These are phyloP conservation scores for Blastocystis sp. DNA, from an alignment of 352 stramenopile genomes.

Conservation along the genomic window DNA sequence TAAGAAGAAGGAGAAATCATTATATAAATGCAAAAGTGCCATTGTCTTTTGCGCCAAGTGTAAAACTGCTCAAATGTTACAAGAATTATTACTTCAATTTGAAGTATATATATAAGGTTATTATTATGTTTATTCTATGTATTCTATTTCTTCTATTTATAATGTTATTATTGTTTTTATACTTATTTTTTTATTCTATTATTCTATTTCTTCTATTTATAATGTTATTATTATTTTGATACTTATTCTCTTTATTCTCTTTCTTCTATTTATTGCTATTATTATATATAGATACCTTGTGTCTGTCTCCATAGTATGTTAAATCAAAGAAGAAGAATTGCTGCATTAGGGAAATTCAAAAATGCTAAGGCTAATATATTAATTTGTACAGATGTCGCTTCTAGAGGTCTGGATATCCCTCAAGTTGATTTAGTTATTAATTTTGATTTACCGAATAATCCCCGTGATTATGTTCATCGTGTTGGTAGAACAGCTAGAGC, in stretches of 20 bases:
- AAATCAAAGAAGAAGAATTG: constrained; percentile 70
- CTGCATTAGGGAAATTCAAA: constrained; percentile 86
- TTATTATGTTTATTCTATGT: background rate
- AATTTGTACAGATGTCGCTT: constrained; percentile 85
- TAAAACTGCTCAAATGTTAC: constrained; percentile 73
- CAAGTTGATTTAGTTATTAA: constrained; percentile 85
- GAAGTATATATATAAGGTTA: constrained; percentile 27
- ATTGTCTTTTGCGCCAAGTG: constrained; percentile 93
- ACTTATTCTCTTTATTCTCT: no score
- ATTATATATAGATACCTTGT: constrained; percentile 51
- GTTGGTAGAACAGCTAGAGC: constrained; percentile 75
- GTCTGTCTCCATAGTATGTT: constrained; percentile 83
- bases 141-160: background rate
- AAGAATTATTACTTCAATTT: constrained; percentile 71
- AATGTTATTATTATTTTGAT: no score
- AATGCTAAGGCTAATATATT: constrained; percentile 69
- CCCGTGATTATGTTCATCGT: constrained; percentile 90
- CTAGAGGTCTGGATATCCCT: constrained; percentile 81
- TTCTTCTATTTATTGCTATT: background rate
- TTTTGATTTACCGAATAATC: constrained; percentile 74
- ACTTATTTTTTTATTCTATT: no score
- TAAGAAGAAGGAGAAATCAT: constrained; percentile 44
- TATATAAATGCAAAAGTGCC: constrained; percentile 46
- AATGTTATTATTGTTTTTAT: background rate
- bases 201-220: no score